Evolutionary conservation across 2,329 filamentous ascomycete species (phyloP).

Genomic region (Pseudocercospora crystallina): DNA sequence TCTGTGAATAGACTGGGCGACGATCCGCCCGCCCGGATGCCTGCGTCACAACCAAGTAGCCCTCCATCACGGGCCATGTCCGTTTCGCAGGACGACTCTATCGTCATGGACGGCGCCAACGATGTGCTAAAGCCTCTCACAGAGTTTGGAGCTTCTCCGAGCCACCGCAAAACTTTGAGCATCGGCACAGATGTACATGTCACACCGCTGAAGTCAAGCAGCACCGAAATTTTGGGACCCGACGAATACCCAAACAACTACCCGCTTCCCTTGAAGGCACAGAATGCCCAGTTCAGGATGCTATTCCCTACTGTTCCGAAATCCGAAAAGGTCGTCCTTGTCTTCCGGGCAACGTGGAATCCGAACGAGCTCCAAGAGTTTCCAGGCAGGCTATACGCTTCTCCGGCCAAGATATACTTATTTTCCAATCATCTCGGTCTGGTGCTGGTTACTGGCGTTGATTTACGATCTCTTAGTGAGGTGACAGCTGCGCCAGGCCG

Average conservation of each 20-base stretch:
- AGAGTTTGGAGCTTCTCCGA: slow-evolving; percentile 9
- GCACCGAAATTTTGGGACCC: slow-evolving; percentile 2
- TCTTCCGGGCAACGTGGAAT: slow-evolving; percentile 90
- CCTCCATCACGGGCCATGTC: slow-evolving; percentile 16
- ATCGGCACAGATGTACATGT: slow-evolving; percentile 17
- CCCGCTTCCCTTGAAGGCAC: slow-evolving; percentile 68
- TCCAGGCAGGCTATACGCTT: slow-evolving; percentile 83
- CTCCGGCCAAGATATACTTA: slow-evolving; percentile 85
- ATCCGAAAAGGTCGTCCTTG: slow-evolving; percentile 81
- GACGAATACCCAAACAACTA: slow-evolving; percentile 73
- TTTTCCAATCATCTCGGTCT: slow-evolving; percentile 94
- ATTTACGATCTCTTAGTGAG: slow-evolving; percentile 75
- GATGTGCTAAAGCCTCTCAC: slow-evolving; percentile 15
- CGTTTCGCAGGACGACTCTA: slow-evolving; percentile 31
- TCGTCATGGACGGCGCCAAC: slow-evolving; percentile 32
- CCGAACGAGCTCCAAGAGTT: slow-evolving; percentile 75
- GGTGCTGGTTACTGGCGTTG: slow-evolving; percentile 77
- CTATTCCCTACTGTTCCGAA: slow-evolving; percentile 78
- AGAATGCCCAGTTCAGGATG: slow-evolving; percentile 90
- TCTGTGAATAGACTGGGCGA: slow-evolving; percentile 63
- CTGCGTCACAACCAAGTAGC: slow-evolving; percentile 15
- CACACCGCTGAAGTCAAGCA: slow-evolving; percentile 16
- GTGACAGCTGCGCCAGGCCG: slow-evolving; percentile 85
- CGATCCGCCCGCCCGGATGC: slow-evolving; percentile 41
- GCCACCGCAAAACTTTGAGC: slow-evolving; percentile 35